Evolutionary conservation across 2,329 filamentous ascomycete genomes (phyloP), one percentile per base, ranked within the genome.

Genomic region (Pleurostoma richardsiae): DNA sequence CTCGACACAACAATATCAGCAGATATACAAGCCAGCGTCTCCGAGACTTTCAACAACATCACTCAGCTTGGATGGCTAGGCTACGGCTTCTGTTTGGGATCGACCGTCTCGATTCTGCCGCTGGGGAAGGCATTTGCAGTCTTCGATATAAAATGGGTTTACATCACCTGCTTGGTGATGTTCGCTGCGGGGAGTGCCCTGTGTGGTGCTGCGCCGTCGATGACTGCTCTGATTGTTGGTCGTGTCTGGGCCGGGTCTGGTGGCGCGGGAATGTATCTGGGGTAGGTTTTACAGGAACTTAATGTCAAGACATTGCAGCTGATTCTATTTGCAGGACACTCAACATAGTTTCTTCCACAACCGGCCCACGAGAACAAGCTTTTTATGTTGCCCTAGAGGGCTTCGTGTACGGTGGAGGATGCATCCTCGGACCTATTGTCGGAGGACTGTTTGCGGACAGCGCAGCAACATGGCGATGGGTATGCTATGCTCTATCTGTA

Each of bases 1-100:
- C 56, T 67, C 11, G 66, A 69, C 52, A 72, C 64, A 10, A 76
- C 72, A 3, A 69, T 75, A 39, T 61, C 63, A 2, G 73, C 72
- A 2, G 69, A 72, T 51, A 61, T 75, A 4, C 68, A 73, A 46
- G 62, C 61, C 1, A 56, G 61, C 5, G 65, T 74, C 10, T 52
- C 69, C 29, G 58, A 63, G 26, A 52, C 52, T 0, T 69, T 72
- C 33, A 60, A 57, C 10, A 53, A 66, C 5, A 51, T 69, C 26
- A 57, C 65, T 2, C 62, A 69, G 45, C 56, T 76, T 1, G 54
- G 63, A 2, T 76, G 71, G 70, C 48, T 73, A 26, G 63, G 62
- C 6, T 55, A 60, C 3, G 65, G 61, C 0, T 73, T 71, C 42
- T 52, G 60, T 2, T 49, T 72, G 5, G 59, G 56, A 7, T 56